Conservation (phyloP, 1,284 basidiomycete genomes). For the Pseudozyma hubeiensis region DNA sequence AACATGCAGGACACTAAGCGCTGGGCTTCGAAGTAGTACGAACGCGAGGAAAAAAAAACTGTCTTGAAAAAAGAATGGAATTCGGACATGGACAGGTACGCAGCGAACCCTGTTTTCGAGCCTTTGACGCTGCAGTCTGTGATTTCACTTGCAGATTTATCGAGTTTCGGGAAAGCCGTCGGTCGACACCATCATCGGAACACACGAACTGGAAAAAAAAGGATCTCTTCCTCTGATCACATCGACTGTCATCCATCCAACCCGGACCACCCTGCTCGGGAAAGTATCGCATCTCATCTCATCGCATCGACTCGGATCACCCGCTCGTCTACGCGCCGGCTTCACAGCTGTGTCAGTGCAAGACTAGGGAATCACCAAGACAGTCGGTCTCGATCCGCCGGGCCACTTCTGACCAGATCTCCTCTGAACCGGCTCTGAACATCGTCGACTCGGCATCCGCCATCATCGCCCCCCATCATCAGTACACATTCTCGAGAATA, state of each 20-base stretch:
- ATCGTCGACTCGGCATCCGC: too few relatives aligned
- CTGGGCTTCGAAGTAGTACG: neutral
- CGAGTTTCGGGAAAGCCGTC: conserved; percentile 21
- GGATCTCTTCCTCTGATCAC: neutral
- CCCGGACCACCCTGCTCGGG: neutral
- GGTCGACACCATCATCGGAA: conserved; percentile 19
- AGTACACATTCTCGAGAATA: too few relatives aligned
- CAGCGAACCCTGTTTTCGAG: conserved; percentile 4
- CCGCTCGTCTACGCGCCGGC: too few relatives aligned
- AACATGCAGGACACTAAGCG: too few relatives aligned
- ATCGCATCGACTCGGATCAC: too few relatives aligned
- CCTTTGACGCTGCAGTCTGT: conserved; percentile 3
- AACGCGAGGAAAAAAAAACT: conserved; percentile 6
- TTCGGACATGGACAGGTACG: conserved; percentile 20
- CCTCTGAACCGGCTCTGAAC: too few relatives aligned
- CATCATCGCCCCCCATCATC: too few relatives aligned
- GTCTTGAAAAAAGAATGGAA: conserved; percentile 18
- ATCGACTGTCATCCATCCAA: neutral
- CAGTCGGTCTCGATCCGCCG: too few relatives aligned
- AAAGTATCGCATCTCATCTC: too few relatives aligned
- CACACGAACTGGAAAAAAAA: neutral
- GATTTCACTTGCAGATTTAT: neutral
- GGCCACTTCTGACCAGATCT: too few relatives aligned
- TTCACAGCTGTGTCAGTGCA: too few relatives aligned
- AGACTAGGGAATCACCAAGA: too few relatives aligned